These are phyloP conservation scores for Psilocybe tampanensis DNA, from an alignment of 768 basidiomycete genomes.

Conservation along the genomic window DNA sequence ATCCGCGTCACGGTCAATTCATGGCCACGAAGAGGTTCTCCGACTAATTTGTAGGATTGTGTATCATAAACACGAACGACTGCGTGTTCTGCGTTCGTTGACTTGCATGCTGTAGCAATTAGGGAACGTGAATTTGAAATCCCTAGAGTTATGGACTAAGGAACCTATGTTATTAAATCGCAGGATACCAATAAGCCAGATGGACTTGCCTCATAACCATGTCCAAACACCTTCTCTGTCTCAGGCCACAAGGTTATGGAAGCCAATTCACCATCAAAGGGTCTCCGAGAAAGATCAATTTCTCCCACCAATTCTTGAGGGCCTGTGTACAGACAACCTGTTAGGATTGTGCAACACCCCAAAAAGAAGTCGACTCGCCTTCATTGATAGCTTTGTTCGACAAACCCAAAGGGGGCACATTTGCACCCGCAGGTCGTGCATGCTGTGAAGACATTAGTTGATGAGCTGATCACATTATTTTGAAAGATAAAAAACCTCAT, in stretches of 20 bases:
- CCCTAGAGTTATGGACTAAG: constrained; percentile 78
- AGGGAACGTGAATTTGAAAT: constrained; percentile 69
- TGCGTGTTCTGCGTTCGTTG: constrained; percentile 87
- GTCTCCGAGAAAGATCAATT: constrained; percentile 39
- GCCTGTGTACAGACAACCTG: constrained; percentile 8
- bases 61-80: constrained; percentile 84
- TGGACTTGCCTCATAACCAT: constrained; percentile 85
- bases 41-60: constrained; percentile 67
- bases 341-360: not conserved
- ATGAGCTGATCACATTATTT: constrained; percentile 2
- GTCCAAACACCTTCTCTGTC: constrained; percentile 94
- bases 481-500: constrained; percentile 42
- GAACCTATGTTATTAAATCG: not conserved
- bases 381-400: constrained; percentile 91
- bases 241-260: constrained; percentile 95
- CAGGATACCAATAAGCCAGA: not conserved
- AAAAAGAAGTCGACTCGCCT: constrained; percentile 41
- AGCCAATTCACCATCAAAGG: constrained; percentile 91
- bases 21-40: constrained; percentile 80
- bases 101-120: constrained; percentile 90
- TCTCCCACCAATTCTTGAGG: constrained; percentile 25
- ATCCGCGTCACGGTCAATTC: constrained; percentile 88
- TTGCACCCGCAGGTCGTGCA: constrained; percentile 74
- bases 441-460: constrained; percentile 36
- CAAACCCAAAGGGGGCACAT: constrained; percentile 89